These are phyloP conservation scores for Sequoiadendron giganteum DNA, from an alignment of 75 land plant species.

Conservation along the genomic window DNA sequence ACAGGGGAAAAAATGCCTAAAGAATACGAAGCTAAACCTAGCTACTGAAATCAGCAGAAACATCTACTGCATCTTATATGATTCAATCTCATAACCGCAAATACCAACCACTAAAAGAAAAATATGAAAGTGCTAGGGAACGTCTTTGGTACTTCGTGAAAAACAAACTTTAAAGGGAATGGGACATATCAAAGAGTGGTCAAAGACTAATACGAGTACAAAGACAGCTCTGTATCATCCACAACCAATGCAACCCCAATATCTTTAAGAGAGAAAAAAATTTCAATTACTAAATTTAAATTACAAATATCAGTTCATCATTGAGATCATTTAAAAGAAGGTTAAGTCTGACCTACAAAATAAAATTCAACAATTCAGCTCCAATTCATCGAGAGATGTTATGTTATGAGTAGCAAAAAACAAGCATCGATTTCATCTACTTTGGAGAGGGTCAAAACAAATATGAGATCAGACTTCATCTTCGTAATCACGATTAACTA, in stretches of 20 bases:
- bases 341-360: background rate
- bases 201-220: background rate
- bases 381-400: background rate
- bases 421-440: background rate
- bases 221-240: background rate
- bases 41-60: background rate
- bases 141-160: background rate
- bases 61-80: background rate
- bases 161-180: background rate
- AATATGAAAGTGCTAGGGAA: background rate
- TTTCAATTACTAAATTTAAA: slow-evolving; percentile 8
- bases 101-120: background rate
- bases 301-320: background rate
- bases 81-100: slow-evolving; percentile 1
- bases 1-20: background rate
- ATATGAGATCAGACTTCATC: background rate
- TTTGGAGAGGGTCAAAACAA: background rate
- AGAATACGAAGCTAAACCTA: background rate
- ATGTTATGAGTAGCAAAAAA: background rate
- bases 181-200: background rate
- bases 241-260: background rate
- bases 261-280: background rate
- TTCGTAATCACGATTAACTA: background rate
- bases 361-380: background rate
- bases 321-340: background rate